Evolutionary conservation across 2,329 filamentous ascomycete genomes (phyloP), one percentile per base, ranked within the genome.

Genomic region (Alternaria hordeiaustralica): DNA sequence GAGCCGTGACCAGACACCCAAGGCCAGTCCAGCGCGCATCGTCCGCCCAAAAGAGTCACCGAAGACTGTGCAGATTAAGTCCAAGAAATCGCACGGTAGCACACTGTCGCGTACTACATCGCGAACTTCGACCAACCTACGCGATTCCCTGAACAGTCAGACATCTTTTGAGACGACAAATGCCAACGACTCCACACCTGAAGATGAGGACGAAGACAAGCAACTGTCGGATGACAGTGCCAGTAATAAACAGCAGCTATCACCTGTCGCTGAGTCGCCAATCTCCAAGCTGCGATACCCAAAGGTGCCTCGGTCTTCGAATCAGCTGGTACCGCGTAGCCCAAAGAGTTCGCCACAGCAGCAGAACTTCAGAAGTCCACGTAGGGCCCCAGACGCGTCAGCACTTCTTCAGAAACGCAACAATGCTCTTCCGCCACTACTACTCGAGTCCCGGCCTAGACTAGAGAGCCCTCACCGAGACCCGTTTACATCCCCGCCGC

Each of bases 111-210:
- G 74, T 28, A 63, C 71, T 7, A 63, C 71, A 13, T 78, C 75
- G 2, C 65, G 71, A 43, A 67, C 71, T 10, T 79, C 75, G 9
- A 75, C 74, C 1, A 76, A 71, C 33, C 65, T 70, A 20, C 75
- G 77, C 21, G 77, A 80, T 53, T 80, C 78, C 0, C 43, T 71
- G 11, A 75, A 75, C 0, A 78, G 74, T 1, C 79, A 82, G 18
- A 85, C 83, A 3, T 82, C 81, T 4, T 84, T 85, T 63, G 83
- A 85, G 66, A 82, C 81, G 28, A 78, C 74, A 4, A 81, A 82
- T 63, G 73, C 77, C 4, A 79, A 84, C 58, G 83, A 84, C 60
- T 78, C 82, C 2, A 84, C 83, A 3, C 83, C 83, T 2, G 82
- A 83, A 26, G 82, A 84, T 59, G 79, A 80, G 15, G 79, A 81